Evolutionary conservation across 108 stramenopile genomes (phyloP).

Genomic region (Cyclotella choctawhatcheeana): DNA sequence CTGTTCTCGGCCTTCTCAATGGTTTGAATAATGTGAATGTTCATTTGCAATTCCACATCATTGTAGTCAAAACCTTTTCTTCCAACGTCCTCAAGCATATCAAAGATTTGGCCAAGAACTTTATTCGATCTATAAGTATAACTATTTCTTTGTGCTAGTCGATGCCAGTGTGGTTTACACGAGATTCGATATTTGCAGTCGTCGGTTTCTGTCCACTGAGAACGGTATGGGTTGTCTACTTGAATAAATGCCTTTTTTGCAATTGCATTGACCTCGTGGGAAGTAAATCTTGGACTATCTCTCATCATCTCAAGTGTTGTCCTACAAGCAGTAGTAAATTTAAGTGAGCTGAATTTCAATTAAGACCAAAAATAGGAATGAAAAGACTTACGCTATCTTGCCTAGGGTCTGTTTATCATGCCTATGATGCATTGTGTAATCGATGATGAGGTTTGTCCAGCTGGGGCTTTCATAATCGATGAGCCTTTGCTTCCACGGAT

Average conservation of each 20-base stretch:
- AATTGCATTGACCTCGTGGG: neutral
- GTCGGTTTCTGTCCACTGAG: slow-evolving; percentile 10
- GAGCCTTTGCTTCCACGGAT: slow-evolving; percentile 6
- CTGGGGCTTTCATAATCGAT: neutral
- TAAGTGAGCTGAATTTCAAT: neutral
- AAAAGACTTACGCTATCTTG: slow-evolving; percentile 10
- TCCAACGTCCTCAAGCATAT: slow-evolving; percentile 4
- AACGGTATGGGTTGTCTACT: slow-evolving; percentile 19
- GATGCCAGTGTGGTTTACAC: slow-evolving; percentile 1
- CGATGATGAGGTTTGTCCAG: slow-evolving; percentile 10
- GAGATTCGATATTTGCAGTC: neutral
- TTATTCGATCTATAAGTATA: slow-evolving; percentile 13
- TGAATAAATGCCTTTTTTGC: slow-evolving; percentile 14
- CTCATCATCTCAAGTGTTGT: slow-evolving; percentile 8
- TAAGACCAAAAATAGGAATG: neutral
- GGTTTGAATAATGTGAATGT: neutral
- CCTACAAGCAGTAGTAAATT: neutral
- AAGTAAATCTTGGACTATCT: slow-evolving; percentile 1
- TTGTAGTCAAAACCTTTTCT: neutral
- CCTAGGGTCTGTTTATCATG: slow-evolving; percentile 9
- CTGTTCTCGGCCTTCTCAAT: slow-evolving; percentile 12
- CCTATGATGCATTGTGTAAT: slow-evolving; percentile 21
- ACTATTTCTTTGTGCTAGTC: neutral
- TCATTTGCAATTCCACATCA: slow-evolving; percentile 9
- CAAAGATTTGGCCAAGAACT: slow-evolving; percentile 11